Evolutionary conservation across 176 grass and related monocot species (phyloP), one percentile per base, ranked within the genome.

Genomic region (Alopecurus myosuroides): DNA sequence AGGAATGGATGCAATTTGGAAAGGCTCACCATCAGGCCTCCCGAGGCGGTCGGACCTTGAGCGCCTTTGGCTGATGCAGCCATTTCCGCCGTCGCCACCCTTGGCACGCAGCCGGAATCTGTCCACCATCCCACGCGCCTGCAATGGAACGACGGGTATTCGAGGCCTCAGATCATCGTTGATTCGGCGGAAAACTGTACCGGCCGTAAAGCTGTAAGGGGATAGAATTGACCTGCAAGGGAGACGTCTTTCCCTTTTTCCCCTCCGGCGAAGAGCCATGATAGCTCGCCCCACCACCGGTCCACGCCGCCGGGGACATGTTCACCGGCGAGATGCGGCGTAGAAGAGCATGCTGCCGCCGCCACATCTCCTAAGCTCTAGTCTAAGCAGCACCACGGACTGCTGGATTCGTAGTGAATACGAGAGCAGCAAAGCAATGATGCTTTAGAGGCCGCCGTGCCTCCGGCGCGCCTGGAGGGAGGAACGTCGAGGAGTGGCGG

Each of bases 41-140:
- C 72, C 72, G 20, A 50, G 45, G 28, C 72, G 72, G 45, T 75
- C 45, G 9, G 72, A 75, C 45, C 72, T 75, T 29, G 72, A 75
- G 45, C 72, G 72, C 22, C 28, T 75, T 75, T 75, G 72, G 72
- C 72, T 75, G 72, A 75, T 75, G 45, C 72, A 75, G 45, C 72
- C 72, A 34, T 75, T 75, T 9, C 72, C 72, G 18, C 72, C 72
- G 2, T 75, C 45, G 9, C 72, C 72, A 12, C 72, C 72, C 18
- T 46, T 75, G 45, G 72, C 91, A 86, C 83, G 73, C 36, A 97
- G 22, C 25, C 82, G 79, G 41, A 94, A 90, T 58, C 82, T 90
- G 53, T 94, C 94, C 70, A 94, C 82, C 94, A 97, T 94, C 53
- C 72, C 89, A 82, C 82, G 77, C 31, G 91, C 82, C 94, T 97